Percentiles rank a stretch among this genome's conserved stretches.
phyloP scores from a whole-genome alignment of 1,284 basidiomycete species.

The Mycosarcoma maydis region DNA sequence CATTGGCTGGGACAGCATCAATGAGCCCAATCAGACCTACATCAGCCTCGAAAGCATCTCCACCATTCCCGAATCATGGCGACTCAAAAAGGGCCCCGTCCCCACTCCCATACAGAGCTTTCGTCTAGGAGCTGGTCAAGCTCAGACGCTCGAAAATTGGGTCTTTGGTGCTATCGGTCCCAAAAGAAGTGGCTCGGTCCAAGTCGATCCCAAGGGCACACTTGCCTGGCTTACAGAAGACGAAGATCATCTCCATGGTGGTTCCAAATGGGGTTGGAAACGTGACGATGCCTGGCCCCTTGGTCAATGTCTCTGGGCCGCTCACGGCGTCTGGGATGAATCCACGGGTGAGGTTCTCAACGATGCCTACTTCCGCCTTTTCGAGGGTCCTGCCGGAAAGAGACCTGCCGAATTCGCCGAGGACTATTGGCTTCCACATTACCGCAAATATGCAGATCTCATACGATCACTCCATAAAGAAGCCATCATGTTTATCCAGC shows the following conservation, averaged over 20 bases:
- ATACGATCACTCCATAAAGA: conserved; percentile 81
- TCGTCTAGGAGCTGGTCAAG: conserved; percentile 84
- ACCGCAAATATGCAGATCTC: conserved; percentile 74
- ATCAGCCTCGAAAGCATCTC: conserved; percentile 76
- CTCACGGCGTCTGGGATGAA: conserved; percentile 89
- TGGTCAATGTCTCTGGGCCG: conserved; percentile 87
- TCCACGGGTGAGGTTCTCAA: conserved; percentile 76
- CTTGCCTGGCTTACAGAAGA: conserved; percentile 56
- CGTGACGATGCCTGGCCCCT: conserved; percentile 80
- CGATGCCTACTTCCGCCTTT: conserved; percentile 79
- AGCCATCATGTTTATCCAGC: conserved; percentile 89
- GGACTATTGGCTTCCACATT: conserved; percentile 86
- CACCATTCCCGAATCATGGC: conserved; percentile 61
- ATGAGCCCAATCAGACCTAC: conserved; percentile 91
- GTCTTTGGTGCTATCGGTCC: conserved; percentile 84
- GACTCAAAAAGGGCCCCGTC: conserved; percentile 80
- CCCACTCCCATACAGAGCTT: conserved; percentile 87
- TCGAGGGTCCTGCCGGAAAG: conserved; percentile 67
- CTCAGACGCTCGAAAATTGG: conserved; percentile 86
- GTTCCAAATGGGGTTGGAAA: conserved; percentile 78
- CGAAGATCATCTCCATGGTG: conserved; percentile 49
- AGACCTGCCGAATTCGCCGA: conserved; percentile 73
- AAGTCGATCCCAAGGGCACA: conserved; percentile 82
- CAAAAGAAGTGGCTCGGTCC: conserved; percentile 76
- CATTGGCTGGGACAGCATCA: conserved; percentile 95